Conservation (phyloP, 805 yeast genomes). For the Wickerhamiella occidentalis region DNA sequence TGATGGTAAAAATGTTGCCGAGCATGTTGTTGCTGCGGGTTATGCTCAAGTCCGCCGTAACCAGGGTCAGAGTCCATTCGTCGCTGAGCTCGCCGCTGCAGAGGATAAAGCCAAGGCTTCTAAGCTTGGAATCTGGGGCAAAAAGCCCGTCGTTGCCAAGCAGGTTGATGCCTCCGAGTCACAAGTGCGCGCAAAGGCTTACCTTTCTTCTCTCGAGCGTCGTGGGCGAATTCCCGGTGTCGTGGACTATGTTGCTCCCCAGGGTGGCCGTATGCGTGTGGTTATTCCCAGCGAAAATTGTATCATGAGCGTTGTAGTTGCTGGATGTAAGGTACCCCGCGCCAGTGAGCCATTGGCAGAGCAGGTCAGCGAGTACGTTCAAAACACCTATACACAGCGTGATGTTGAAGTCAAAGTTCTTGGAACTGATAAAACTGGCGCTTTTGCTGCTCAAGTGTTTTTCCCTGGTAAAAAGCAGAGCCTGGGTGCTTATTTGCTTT, state of each 20-base stretch:
- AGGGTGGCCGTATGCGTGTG: conserved; percentile 52
- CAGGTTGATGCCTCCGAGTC: conserved; percentile 75
- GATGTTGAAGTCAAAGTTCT: conserved; percentile 59
- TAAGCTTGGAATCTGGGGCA: conserved; percentile 50
- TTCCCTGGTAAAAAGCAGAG: conserved; percentile 29
- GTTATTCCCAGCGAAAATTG: conserved; percentile 59
- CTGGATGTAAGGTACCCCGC: conserved; percentile 49
- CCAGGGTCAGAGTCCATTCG: conserved; percentile 59
- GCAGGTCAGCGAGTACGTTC: conserved; percentile 42
- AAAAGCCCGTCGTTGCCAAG: conserved; percentile 44
- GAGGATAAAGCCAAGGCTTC: conserved; percentile 47
- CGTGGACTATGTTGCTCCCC: conserved; percentile 58
- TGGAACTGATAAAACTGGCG: conserved; percentile 65
- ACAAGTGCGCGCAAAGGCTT: conserved; percentile 58
- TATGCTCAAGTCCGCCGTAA: conserved; percentile 72
- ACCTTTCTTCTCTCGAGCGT: conserved; percentile 54
- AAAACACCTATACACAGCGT: conserved; percentile 51
- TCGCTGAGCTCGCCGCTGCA: conserved; percentile 65
- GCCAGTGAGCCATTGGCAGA: conserved; percentile 30
- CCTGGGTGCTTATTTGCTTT: conserved; percentile 42
- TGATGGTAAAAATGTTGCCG: conserved; percentile 49
- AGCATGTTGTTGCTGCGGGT: conserved; percentile 49
- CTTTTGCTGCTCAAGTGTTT: conserved; percentile 62
- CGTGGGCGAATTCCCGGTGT: conserved; percentile 53
- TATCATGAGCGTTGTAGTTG: conserved; percentile 57